A percentile compares a stretch with the other conserved stretches of the same genome.
Evolutionary conservation across 2,329 filamentous ascomycete species (phyloP).

Genomic region (Gremmenia infestans): DNA sequence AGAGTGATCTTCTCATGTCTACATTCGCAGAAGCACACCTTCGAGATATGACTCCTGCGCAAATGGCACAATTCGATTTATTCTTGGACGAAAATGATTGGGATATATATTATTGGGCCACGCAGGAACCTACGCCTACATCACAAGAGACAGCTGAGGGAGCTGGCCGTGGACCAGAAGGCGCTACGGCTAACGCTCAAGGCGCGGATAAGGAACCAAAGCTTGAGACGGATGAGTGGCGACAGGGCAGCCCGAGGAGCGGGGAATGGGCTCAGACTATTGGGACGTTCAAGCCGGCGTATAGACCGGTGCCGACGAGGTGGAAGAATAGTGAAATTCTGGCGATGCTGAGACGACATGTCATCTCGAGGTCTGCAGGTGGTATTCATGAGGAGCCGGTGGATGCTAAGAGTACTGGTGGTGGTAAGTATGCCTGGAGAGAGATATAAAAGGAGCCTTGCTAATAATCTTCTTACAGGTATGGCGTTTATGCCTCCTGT

Average conservation of each 20-base stretch:
- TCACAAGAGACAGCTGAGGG: constrained; percentile 52
- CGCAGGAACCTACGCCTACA: constrained; percentile 67
- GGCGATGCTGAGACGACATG: constrained; percentile 71
- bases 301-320: constrained; percentile 78
- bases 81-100: constrained; percentile 99
- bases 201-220: constrained; percentile 23
- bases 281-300: constrained; percentile 89
- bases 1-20: constrained; percentile 91
- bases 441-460: background rate
- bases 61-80: constrained; percentile 79
- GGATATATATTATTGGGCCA: constrained; percentile 99
- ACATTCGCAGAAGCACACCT: constrained; percentile 87
- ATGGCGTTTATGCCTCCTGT: constrained; percentile 35
- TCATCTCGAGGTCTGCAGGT: constrained; percentile 62
- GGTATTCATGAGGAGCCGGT: constrained; percentile 37
- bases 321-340: constrained; percentile 85
- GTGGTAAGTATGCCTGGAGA: constrained; percentile 19
- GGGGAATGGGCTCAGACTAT: constrained; percentile 98
- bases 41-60: constrained; percentile 61
- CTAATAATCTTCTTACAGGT: constrained; percentile 17
- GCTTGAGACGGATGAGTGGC: constrained; percentile 27
- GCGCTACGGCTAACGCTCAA: constrained; percentile 21
- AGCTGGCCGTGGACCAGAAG: constrained; percentile 34
- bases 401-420: constrained; percentile 18
- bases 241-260: constrained; percentile 35